phyloP scores from a whole-genome alignment of 2,329 filamentous ascomycete species.

The Simplicillium aogashimaense region DNA sequence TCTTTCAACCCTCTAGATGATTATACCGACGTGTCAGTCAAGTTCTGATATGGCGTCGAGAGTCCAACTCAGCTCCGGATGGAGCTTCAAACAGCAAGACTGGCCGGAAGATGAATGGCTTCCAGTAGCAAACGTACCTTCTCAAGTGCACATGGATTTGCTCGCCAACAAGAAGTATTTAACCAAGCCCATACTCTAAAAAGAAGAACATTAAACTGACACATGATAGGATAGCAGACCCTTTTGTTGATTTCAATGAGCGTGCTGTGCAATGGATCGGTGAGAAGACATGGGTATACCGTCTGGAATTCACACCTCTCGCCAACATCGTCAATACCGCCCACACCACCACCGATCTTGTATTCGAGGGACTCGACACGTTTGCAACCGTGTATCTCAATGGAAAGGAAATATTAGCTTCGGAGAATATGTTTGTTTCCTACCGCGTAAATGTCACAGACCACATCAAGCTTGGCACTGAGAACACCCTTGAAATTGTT shows the following conservation, averaged over 20 bases:
- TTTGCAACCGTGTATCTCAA: constrained; percentile 41
- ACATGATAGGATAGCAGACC: constrained; percentile 32
- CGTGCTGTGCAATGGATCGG: constrained; percentile 46
- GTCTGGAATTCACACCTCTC: constrained; percentile 21
- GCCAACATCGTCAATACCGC: neutral
- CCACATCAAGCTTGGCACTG: constrained; percentile 15
- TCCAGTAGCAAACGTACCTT: constrained; percentile 20
- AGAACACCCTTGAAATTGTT: constrained; percentile 38
- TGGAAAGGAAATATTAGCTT: constrained; percentile 31
- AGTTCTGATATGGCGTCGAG: too few species aligned
- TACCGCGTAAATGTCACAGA: constrained; percentile 36
- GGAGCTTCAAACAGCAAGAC: neutral
- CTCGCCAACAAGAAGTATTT: constrained; percentile 20
- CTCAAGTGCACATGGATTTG: constrained; percentile 24
- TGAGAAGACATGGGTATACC: constrained; percentile 49
- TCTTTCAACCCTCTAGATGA: too few species aligned
- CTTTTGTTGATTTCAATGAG: constrained; percentile 50
- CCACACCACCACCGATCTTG: constrained; percentile 16
- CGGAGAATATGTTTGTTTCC: constrained; percentile 44
- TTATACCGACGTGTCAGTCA: too few species aligned
- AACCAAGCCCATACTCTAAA: neutral
- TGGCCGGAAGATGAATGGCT: constrained; percentile 15
- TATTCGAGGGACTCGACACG: constrained; percentile 46
- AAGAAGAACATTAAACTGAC: neutral
- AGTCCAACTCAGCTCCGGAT: neutral